A percentile compares a stretch with the other conserved stretches of the same genome.
Evolutionary conservation across 2,329 filamentous ascomycete genomes (phyloP).

Genomic region (Cladobotryum mycophilum): DNA sequence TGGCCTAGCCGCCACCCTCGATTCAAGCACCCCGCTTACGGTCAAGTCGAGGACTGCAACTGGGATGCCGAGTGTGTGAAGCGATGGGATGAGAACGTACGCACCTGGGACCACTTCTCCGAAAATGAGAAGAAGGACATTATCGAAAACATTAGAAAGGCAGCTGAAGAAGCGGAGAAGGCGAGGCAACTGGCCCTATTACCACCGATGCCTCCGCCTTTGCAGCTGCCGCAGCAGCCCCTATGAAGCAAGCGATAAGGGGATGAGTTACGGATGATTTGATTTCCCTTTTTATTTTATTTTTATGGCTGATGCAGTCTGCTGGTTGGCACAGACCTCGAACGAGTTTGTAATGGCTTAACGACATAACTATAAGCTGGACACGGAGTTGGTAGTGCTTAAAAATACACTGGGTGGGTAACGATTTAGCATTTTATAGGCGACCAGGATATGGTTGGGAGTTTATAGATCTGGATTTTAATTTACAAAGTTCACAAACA

Average conservation of each 20-base stretch:
- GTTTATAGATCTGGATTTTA: too few species aligned
- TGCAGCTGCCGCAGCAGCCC: not conserved
- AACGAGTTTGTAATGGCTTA: not conserved
- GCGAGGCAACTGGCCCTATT: constrained; percentile 5
- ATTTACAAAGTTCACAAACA: too few species aligned
- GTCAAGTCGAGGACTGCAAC: constrained; percentile 65
- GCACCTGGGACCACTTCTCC: constrained; percentile 51
- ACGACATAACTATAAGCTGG: not conserved
- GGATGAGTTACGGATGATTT: not conserved
- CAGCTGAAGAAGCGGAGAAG: not conserved
- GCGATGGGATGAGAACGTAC: constrained; percentile 59
- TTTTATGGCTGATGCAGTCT: not conserved
- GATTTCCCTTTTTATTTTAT: not conserved
- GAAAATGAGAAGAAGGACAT: constrained; percentile 53
- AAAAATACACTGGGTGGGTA: not conserved
- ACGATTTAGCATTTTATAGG: not conserved
- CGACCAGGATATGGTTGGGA: not conserved
- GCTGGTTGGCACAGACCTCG: not conserved
- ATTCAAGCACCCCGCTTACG: constrained; percentile 61
- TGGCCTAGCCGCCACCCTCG: constrained; percentile 64
- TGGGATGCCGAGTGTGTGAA: constrained; percentile 60
- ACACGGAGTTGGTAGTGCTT: not conserved
- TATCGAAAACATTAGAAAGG: constrained; percentile 26
- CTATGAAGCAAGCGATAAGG: not conserved
- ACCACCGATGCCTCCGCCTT: not conserved